phyloP scores from a whole-genome alignment of 202 grass and related monocot species.

The Eragrostis tef region DNA sequence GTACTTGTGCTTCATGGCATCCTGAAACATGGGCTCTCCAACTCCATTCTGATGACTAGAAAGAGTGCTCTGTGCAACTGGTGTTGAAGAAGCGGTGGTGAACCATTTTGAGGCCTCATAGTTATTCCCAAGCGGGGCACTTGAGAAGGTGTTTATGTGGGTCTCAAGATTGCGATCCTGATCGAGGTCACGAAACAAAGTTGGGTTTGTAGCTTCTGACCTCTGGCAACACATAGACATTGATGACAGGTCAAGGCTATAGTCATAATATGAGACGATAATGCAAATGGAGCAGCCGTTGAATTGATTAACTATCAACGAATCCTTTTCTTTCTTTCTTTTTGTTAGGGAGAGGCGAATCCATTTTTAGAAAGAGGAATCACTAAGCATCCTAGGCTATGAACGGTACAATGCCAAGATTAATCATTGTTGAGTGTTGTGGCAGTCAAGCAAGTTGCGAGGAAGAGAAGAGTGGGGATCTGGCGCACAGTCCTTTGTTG shows the following conservation, averaged over 20 bases:
- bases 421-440: no score
- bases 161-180: slow-evolving; percentile 39
- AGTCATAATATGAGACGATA: not conserved
- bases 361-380: no score
- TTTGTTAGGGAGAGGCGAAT: no score
- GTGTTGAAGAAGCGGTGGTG: not conserved
- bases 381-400: not conserved
- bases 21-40: slow-evolving; percentile 43
- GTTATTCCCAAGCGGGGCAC: slow-evolving; percentile 9
- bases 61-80: slow-evolving; percentile 23
- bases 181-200: slow-evolving; percentile 18
- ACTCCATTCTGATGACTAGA: slow-evolving; percentile 43
- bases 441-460: no score
- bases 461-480: no score
- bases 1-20: slow-evolving; percentile 44
- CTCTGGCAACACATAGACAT: slow-evolving; percentile 52
- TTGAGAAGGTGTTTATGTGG: slow-evolving; percentile 38
- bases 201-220: slow-evolving; percentile 43
- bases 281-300: not conserved
- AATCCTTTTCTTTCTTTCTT: not conserved
- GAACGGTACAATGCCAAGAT: not conserved
- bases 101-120: slow-evolving; percentile 41
- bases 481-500: not conserved
- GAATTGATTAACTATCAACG: not conserved
- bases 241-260: not conserved